Percentiles rank a stretch among this genome's conserved stretches.
phyloP scores from a whole-genome alignment of 1,284 basidiomycete genomes.

The Malassezia caprae region DNA sequence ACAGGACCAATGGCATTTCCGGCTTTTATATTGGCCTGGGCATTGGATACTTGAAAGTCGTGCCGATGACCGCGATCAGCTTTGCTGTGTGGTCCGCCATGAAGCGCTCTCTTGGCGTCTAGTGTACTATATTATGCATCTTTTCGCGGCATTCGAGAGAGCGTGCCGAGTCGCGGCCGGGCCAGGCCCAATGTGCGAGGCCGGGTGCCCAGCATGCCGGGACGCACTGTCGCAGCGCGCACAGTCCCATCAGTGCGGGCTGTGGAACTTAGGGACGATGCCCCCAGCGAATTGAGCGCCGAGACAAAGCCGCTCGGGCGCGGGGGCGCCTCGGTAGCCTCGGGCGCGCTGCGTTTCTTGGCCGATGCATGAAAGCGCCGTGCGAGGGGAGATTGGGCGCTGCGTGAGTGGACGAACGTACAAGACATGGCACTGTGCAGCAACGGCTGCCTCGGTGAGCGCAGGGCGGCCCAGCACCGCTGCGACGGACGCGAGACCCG shows the following conservation, averaged over 20 bases:
- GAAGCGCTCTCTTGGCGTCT: constrained; percentile 46
- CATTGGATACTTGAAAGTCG: constrained; percentile 90
- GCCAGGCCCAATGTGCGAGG: constrained; percentile 1
- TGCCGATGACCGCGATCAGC: constrained; percentile 69
- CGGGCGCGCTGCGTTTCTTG: neutral
- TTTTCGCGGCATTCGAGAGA: neutral
- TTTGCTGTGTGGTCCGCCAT: constrained; percentile 46
- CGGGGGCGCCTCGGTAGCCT: neutral
- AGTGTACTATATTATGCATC: neutral
- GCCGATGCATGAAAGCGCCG: neutral
- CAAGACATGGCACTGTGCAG: neutral
- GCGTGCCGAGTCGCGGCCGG: neutral
- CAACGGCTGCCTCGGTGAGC: neutral
- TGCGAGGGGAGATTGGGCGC: neutral
- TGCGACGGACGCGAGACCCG: neutral
- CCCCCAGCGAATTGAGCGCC: constrained; percentile 4
- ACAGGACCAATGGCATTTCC: constrained; percentile 61
- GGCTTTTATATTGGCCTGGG: constrained; percentile 89
- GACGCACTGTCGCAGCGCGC: neutral
- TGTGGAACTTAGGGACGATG: neutral
- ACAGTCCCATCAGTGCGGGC: neutral
- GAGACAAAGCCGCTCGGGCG: neutral
- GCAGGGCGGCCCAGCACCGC: neutral
- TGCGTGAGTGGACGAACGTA: neutral
- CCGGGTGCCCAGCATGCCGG: neutral